phyloP scores from a whole-genome alignment of 148 eudicot genomes.

The Fagopyrum esculentum region DNA sequence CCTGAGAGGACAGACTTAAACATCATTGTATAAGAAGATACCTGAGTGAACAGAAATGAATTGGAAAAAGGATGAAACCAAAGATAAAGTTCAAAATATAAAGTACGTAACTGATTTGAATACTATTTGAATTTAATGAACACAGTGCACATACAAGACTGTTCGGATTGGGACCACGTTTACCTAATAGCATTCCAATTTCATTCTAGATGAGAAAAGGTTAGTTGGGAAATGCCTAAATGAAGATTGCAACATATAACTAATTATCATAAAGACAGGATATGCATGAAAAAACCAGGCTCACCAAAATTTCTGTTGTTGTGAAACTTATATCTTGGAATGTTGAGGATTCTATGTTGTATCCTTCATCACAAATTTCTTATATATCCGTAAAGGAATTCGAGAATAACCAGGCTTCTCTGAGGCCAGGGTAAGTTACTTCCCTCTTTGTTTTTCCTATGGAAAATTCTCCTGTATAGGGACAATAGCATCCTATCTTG shows the following conservation, averaged over 20 bases:
- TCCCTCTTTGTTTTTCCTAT: no score
- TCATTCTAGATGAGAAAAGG: background rate
- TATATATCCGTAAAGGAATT: no score
- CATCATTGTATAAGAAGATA: background rate
- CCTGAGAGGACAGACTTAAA: background rate
- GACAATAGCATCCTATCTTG: background rate
- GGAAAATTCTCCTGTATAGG: no score
- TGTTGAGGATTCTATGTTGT: background rate
- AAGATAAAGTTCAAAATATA: background rate
- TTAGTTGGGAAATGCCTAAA: background rate
- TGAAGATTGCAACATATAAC: background rate
- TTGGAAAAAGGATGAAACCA: background rate
- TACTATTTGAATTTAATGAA: background rate
- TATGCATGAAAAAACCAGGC: no score
- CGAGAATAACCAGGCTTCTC: no score
- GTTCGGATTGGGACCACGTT: background rate
- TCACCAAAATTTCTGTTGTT: no score
- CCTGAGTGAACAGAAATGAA: background rate
- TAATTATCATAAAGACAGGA: no score
- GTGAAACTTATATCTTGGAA: background rate
- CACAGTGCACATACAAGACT: background rate
- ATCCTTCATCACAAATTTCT: no score
- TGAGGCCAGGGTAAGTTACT: no score
- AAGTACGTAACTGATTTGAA: background rate
- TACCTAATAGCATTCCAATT: background rate